Base-by-base conservation (phyloP, 495 filamentous ascomycete genomes). In the Neurospora tetrasperma region DNA sequence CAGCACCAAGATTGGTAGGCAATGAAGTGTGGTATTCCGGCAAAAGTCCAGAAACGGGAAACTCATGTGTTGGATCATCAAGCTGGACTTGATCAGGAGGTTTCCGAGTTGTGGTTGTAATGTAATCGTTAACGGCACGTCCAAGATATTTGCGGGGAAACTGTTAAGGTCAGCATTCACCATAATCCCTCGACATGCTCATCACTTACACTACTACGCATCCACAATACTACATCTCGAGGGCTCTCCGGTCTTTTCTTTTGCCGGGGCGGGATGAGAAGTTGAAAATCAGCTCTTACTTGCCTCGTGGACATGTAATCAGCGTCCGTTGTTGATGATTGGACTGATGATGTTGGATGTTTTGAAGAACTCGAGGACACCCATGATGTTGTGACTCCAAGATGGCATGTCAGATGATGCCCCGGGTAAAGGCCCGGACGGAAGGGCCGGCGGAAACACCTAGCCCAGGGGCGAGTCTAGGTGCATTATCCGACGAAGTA, bases 401-500 rank as follows among this genome's bases (percentile, higher is more conserved):
- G 23, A 27, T 38, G 35, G 35, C 35, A 31, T 31, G 54, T 62
- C 54, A 62, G 54, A 62, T 62, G 48, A 12, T 39, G 39, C 39
- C 8, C 11, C 23, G 23, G 54, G 23, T 62, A 31, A 62, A 31
- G 4, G 35, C 35, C 27, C 27, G 48, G 48, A 27, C 48, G 5
- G 20, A 59, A 27, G 14, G 23, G 20, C 27, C 4, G 20, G 54
- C 5, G 54, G 27, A 62, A 62, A 62, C 11, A 39, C 39, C 39
- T 8, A 39, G 5, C 54, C 14, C 54, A 38, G 35, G 35, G 35
- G 5, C 35, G 35, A 40, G 31, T 69, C 44, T 75, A 76, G 78
- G 78, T 79, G 78, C 78, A 74, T 74, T 78, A 79, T 76, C 78
- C 78, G 78, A 79, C 54, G 74, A 71, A 27, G 10, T 38, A 16